Conservation (phyloP, 2,329 filamentous ascomycete genomes). For the Coniochaeta hoffmannii region DNA sequence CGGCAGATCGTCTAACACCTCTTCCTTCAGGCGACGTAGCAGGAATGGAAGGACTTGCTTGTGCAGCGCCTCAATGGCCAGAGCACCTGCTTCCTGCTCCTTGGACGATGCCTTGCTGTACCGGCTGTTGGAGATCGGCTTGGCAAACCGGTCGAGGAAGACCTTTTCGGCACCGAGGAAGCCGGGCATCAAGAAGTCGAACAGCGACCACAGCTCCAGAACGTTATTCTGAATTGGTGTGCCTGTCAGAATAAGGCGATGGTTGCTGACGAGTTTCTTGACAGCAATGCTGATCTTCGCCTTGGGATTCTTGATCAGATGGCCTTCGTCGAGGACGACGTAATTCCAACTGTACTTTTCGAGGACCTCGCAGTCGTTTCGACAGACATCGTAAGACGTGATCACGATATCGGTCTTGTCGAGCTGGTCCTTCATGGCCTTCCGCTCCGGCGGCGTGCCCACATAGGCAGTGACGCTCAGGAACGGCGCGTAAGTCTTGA, state of each 20-base stretch:
- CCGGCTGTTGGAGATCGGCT: conserved; percentile 88
- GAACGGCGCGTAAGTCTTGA: conserved; percentile 93
- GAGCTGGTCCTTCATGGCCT: conserved; percentile 61
- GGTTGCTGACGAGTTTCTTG: conserved; percentile 83
- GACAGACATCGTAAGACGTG: conserved; percentile 95
- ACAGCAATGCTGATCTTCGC: conserved; percentile 93
- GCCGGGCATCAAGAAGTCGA: conserved; percentile 98
- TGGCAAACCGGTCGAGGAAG: conserved; percentile 91
- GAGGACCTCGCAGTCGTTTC: conserved; percentile 86
- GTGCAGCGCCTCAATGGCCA: conserved; percentile 96
- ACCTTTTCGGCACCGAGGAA: conserved; percentile 92
- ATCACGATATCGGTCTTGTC: conserved; percentile 84
- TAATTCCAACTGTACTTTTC: conserved; percentile 91
- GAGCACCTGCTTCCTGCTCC: conserved; percentile 91
- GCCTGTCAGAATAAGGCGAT: conserved; percentile 90
- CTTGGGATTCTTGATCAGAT: conserved; percentile 97
- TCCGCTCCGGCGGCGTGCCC: conserved; percentile 75
- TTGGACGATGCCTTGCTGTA: conserved; percentile 97
- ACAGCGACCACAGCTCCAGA: conserved; percentile 91
- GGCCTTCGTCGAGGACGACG: conserved; percentile 91
- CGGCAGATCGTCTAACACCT: conserved; percentile 90
- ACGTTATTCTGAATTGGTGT: conserved; percentile 99
- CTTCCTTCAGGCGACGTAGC: conserved; percentile 91
- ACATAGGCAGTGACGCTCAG: conserved; percentile 85
- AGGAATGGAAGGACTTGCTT: conserved; percentile 97